These are phyloP conservation scores for Nakataea oryzae DNA, from an alignment of 2,329 filamentous ascomycete species.

Conservation along the genomic window DNA sequence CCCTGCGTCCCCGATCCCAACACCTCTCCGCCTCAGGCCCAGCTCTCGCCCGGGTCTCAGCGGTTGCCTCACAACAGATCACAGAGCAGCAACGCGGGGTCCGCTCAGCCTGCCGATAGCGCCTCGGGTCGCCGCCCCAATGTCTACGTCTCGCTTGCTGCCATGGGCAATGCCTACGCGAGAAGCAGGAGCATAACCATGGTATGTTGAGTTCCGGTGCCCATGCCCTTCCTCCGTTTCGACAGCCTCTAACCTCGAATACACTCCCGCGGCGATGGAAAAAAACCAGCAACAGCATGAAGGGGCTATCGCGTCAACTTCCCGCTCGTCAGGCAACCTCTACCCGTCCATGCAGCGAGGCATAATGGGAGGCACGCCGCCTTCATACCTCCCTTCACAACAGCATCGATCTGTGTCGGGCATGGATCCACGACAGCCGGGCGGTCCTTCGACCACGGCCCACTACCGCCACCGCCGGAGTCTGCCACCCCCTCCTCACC, in stretches of 20 bases:
- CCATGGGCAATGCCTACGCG: slow-evolving; percentile 14
- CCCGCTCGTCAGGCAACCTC: slow-evolving; percentile 7
- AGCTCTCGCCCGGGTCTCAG: slow-evolving; percentile 15
- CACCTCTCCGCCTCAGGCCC: slow-evolving; percentile 40
- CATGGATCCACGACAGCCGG: neutral
- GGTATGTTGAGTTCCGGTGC: slow-evolving; percentile 23
- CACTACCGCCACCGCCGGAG: slow-evolving; percentile 13
- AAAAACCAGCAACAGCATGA: neutral
- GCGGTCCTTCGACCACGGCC: neutral
- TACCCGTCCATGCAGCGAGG: slow-evolving; percentile 22
- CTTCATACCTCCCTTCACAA: slow-evolving; percentile 19
- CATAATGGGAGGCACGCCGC: slow-evolving; percentile 28
- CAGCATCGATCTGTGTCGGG: neutral
- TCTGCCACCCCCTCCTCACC: slow-evolving; percentile 23
- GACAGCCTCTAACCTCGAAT: neutral
- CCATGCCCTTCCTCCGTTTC: neutral
- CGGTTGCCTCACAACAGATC: slow-evolving; percentile 30
- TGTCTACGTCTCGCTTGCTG: neutral
- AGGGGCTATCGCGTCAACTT: neutral
- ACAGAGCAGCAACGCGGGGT: slow-evolving; percentile 26
- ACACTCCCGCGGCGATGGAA: neutral
- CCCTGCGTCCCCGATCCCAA: slow-evolving; percentile 54
- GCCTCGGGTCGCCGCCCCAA: slow-evolving; percentile 22
- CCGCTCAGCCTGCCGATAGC: slow-evolving; percentile 16
- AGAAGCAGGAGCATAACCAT: slow-evolving; percentile 38